A percentile compares a stretch with the other conserved stretches of the same genome.
Conservation (phyloP, 371 early-diverging fungal species). For the Gilbertella persicaria region DNA sequence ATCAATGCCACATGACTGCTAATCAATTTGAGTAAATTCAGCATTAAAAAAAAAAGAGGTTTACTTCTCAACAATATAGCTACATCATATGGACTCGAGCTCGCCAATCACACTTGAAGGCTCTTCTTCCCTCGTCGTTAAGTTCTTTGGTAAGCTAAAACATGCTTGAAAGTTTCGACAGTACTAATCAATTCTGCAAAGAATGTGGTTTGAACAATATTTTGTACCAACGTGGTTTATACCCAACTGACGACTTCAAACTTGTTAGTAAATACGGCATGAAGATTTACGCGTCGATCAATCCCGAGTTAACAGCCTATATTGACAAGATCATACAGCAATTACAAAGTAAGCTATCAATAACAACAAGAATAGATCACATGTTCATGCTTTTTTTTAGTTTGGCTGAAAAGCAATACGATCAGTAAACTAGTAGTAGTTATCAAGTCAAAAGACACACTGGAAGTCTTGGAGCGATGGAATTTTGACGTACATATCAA, state of each 20-base stretch:
- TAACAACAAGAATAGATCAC: no score
- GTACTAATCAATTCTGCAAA: conserved; percentile 18
- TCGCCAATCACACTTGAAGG: conserved; percentile 71
- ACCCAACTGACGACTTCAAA: conserved; percentile 86
- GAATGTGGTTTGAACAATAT: conserved; percentile 85
- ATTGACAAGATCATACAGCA: conserved; percentile 75
- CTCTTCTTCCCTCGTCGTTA: conserved; percentile 75
- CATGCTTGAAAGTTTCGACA: neutral
- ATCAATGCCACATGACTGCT: no score
- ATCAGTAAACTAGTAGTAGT: conserved; percentile 85
- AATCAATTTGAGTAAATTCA: no score
- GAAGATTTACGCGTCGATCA: conserved; percentile 71
- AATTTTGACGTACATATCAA: conserved; percentile 80
- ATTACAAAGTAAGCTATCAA: conserved; percentile 58
- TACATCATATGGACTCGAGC: neutral
- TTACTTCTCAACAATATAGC: neutral
- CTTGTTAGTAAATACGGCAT: conserved; percentile 81
- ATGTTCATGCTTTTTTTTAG: conserved; percentile 26
- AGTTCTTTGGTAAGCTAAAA: conserved; percentile 78
- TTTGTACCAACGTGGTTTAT: conserved; percentile 87
- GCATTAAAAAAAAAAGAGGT: conserved; percentile 1
- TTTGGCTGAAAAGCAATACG: conserved; percentile 71
- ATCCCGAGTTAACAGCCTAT: conserved; percentile 73
- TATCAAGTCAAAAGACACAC: conserved; percentile 76
- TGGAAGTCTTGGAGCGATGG: conserved; percentile 90